Percentiles rank a stretch among this genome's conserved stretches.
Conservation (phyloP, 2,329 filamentous ascomycete species). For the Ophiocordyceps polyrhachis-furcata region DNA sequence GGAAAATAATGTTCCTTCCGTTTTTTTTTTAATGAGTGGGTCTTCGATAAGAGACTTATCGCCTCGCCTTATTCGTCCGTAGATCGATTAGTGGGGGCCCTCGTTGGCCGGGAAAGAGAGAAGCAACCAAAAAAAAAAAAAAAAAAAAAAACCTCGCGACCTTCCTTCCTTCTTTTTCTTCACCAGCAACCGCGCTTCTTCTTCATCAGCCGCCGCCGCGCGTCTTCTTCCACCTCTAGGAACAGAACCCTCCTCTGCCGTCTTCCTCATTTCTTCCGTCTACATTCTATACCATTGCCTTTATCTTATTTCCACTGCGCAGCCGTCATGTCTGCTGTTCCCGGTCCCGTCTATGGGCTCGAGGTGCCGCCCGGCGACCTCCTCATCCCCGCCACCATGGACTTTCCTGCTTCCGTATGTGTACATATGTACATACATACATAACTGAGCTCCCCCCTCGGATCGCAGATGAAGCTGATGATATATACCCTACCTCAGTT, state of each 20-base stretch:
- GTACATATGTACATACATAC: too few species aligned
- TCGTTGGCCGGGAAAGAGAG: constrained; percentile 2
- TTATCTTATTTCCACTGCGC: too few species aligned
- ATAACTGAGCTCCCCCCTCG: too few species aligned
- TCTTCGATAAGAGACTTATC: constrained; percentile 15
- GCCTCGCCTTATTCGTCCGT: constrained; percentile 8
- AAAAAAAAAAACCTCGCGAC: constrained; percentile 8
- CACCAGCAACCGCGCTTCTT: neutral
- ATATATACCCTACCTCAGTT: constrained; percentile 53
- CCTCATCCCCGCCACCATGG: constrained; percentile 58
- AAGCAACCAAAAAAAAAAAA: constrained; percentile 13
- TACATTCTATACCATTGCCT: too few species aligned
- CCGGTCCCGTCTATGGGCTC: constrained; percentile 78
- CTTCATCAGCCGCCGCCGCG: neutral
- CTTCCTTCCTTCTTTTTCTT: too few species aligned
- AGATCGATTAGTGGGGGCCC: constrained; percentile 3
- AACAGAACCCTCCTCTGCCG: too few species aligned
- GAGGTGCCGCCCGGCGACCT: constrained; percentile 74
- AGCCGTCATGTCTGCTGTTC: constrained; percentile 34
- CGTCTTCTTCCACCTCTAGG: too few species aligned
- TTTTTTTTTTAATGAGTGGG: constrained; percentile 15
- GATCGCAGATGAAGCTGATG: too few species aligned
- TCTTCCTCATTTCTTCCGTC: too few species aligned
- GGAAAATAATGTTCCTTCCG: too few species aligned
- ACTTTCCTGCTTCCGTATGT: constrained; percentile 73